These are phyloP conservation scores for Ascochyta viciae-villosae DNA, from an alignment of 2,329 filamentous ascomycete genomes.

Conservation along the genomic window DNA sequence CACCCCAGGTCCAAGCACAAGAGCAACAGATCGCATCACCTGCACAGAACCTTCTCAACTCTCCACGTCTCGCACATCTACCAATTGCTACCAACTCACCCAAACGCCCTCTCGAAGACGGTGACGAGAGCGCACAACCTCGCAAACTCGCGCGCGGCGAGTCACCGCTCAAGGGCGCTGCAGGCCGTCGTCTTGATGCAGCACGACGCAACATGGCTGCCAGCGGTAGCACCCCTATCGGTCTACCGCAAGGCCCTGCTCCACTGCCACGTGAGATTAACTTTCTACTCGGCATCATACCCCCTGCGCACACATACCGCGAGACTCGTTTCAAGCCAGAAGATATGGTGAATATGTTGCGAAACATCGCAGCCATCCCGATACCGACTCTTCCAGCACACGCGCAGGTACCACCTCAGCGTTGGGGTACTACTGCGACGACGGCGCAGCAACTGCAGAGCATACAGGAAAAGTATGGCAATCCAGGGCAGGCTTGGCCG, in stretches of 20 bases:
- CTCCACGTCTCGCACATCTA: conserved; percentile 38
- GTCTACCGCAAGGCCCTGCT: conserved; percentile 54
- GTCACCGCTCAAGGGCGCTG: conserved; percentile 90
- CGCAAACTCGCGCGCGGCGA: conserved; percentile 89
- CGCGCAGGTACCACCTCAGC: conserved; percentile 21
- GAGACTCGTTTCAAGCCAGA: conserved; percentile 73
- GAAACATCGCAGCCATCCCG: conserved; percentile 51
- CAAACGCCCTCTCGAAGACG: conserved; percentile 59
- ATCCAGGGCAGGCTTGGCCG: conserved; percentile 14
- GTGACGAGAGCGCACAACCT: conserved; percentile 78
- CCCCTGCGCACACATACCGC: conserved; percentile 74
- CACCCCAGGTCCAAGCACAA: conserved; percentile 27
- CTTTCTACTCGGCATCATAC: conserved; percentile 72
- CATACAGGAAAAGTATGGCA: conserved; percentile 43
- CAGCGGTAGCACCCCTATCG: conserved; percentile 37
- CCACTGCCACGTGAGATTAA: conserved; percentile 72
- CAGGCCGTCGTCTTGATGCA: conserved; percentile 83
- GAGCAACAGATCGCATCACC: conserved; percentile 38
- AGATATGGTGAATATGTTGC: conserved; percentile 76
- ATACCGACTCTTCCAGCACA: conserved; percentile 20
- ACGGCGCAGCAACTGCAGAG: conserved; percentile 40
- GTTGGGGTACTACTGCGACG: conserved; percentile 35
- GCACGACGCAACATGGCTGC: conserved; percentile 60
- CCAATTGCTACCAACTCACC: conserved; percentile 49
- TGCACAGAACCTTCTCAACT: conserved; percentile 30